phyloP scores from a whole-genome alignment of 345 rosid genomes.

The Populus pruinosa region DNA sequence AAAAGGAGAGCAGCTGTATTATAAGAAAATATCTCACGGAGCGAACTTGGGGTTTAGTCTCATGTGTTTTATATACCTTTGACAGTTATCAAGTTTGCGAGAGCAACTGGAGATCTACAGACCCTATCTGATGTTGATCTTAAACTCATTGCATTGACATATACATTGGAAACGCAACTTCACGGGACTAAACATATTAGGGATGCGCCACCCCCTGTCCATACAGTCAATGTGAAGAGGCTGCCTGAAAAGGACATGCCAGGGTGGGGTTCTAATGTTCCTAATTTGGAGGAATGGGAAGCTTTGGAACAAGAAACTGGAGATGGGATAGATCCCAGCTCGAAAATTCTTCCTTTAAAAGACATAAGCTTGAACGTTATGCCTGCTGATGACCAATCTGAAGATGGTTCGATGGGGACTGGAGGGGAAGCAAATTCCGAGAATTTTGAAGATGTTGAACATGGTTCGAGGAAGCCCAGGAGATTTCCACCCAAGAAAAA shows the following conservation, averaged over 20 bases:
- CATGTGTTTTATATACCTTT: not conserved
- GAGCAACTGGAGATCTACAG: slow-evolving; percentile 87
- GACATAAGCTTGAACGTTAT: slow-evolving; percentile 59
- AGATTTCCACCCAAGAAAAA: slow-evolving; percentile 53
- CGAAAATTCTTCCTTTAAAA: slow-evolving; percentile 79
- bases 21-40: not conserved
- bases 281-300: slow-evolving; percentile 93
- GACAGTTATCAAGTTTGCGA: slow-evolving; percentile 74
- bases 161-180: slow-evolving; percentile 72
- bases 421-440: slow-evolving; percentile 38
- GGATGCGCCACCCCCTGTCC: slow-evolving; percentile 77
- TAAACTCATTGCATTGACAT: slow-evolving; percentile 75
- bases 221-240: slow-evolving; percentile 67
- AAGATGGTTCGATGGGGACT: slow-evolving; percentile 41
- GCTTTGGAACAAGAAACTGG: slow-evolving; percentile 59
- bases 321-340: slow-evolving; percentile 35
- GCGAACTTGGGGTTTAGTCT: not conserved
- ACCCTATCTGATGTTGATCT: slow-evolving; percentile 87
- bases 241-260: slow-evolving; percentile 85
- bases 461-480: slow-evolving; percentile 40
- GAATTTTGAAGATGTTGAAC: slow-evolving; percentile 42
- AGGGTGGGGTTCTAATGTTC: slow-evolving; percentile 93
- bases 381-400: slow-evolving; percentile 35
- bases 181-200: slow-evolving; percentile 74
- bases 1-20: not conserved